Conservation (phyloP, 179 eudicot genomes). For the Camellia oleifera region DNA sequence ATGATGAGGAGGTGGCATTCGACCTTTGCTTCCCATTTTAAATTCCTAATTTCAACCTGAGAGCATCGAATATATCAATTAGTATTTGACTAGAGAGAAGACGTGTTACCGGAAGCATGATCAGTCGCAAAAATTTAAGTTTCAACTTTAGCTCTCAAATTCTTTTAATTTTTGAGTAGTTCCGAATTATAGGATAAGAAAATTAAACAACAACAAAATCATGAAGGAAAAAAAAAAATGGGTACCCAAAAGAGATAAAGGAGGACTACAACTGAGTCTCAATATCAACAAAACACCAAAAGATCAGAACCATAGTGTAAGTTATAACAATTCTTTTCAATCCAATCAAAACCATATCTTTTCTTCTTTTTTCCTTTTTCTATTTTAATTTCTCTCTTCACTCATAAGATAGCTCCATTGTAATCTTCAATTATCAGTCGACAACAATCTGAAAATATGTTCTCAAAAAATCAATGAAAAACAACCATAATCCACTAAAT, state of each 20-base stretch:
- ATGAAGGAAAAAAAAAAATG: neutral
- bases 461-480: neutral
- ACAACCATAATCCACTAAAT: conserved; percentile 4
- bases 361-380: neutral
- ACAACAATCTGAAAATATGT: neutral
- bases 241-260: neutral
- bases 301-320: neutral
- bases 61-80: neutral
- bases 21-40: conserved; percentile 88
- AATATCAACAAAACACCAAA: neutral
- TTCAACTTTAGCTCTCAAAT: neutral
- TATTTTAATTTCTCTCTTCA: neutral
- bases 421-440: neutral
- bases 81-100: neutral
- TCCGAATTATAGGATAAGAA: neutral
- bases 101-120: neutral
- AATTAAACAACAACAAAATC: conserved; percentile 5
- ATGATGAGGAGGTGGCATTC: conserved; percentile 83
- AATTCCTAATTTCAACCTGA: conserved; percentile 15
- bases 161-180: neutral
- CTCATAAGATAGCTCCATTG: neutral
- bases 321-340: neutral
- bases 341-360: neutral
- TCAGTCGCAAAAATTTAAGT: neutral
- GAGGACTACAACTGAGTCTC: neutral